Evolutionary conservation across 331 rosid species (phyloP), one percentile per base, ranked within the genome.

Genomic region (Cydonia oblonga): DNA sequence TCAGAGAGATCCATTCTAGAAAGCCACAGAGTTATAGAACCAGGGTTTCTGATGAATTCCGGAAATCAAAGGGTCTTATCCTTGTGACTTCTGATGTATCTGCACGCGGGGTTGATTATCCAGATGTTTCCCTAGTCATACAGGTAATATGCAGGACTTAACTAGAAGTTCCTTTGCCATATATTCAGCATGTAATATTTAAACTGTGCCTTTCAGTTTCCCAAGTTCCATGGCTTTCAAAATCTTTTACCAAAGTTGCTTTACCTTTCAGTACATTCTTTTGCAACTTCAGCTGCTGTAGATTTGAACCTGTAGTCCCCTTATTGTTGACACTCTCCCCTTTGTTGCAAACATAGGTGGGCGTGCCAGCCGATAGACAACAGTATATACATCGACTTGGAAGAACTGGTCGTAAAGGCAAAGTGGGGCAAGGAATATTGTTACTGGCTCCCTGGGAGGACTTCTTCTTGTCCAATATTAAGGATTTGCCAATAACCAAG

Each of bases 91-190:
- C 99, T 9, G 99, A 95, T 69, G 97, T 95, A 16, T 95, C 99
- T 42, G 99, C 99, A 26, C 97, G 99, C 2, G 97, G 99, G 69
- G 99, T 95, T 68, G 99, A 95, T 81, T 95, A 95, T 82, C 99
- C 97, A 23, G 96, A 91, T 70, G 99, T 95, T 64, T 81, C 96
- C 42, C 96, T 95, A 72, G 99, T 95, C 32, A 66, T 95, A 74
- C 99, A 95, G 90, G 99, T 89, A 81, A 53, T 24, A 19, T 68
- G 25, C 24, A 18, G 1, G 20, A 65, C 3, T 13, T 10, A 7
- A 20, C 6, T 72, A 18, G 15, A 26, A 13, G 58, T 38, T 51
- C 71, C 29, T 28, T 62, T 53, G 24, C 70, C 16, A 18, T 38
- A 28, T 28, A 3, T 79, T 71, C 20, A 5, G 49, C 26, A 7